A percentile compares a stretch with the other conserved stretches of the same genome.
Conservation (phyloP, 1,139 yeast genomes). For the Candida buenavistaensis region DNA sequence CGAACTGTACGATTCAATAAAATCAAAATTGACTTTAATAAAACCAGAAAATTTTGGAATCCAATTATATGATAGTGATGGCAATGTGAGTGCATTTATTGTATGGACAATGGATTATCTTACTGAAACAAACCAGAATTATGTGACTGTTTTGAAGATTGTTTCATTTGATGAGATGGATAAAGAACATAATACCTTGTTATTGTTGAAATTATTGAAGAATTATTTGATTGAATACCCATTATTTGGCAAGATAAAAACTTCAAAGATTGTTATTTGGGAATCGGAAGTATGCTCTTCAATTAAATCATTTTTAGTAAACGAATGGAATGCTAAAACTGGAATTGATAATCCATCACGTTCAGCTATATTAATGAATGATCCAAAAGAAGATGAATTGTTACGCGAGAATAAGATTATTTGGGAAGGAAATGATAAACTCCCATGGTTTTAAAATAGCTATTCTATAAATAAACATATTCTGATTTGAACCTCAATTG, state of each 20-base stretch:
- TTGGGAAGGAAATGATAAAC: slow-evolving; percentile 48
- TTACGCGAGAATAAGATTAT: slow-evolving; percentile 28
- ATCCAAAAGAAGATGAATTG: slow-evolving; percentile 23
- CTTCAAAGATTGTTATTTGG: slow-evolving; percentile 34
- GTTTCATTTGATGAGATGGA: slow-evolving; percentile 24
- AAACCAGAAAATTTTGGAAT: slow-evolving; percentile 36
- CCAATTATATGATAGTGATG: slow-evolving; percentile 19
- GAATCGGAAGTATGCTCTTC: slow-evolving; percentile 29
- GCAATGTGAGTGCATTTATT: slow-evolving; percentile 28
- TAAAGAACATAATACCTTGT: slow-evolving; percentile 17
- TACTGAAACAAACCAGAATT: slow-evolving; percentile 16
- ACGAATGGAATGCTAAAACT: slow-evolving; percentile 15
- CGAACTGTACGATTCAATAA: slow-evolving; percentile 26
- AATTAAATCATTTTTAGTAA: slow-evolving; percentile 17
- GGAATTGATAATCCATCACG: slow-evolving; percentile 37
- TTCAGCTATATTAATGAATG: slow-evolving; percentile 36
- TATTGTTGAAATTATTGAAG: slow-evolving; percentile 27
- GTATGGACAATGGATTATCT: slow-evolving; percentile 45
- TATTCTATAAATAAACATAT: neutral
- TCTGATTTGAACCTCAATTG: too few relatives aligned
- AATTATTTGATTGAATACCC: slow-evolving; percentile 14
- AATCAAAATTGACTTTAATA: slow-evolving; percentile 20
- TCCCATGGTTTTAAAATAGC: slow-evolving; percentile 42
- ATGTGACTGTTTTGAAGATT: slow-evolving; percentile 31
- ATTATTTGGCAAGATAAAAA: slow-evolving; percentile 8